Evolutionary conservation across 176 grass and related monocot species (phyloP).

Genomic region (Rhynchospora pubera): DNA sequence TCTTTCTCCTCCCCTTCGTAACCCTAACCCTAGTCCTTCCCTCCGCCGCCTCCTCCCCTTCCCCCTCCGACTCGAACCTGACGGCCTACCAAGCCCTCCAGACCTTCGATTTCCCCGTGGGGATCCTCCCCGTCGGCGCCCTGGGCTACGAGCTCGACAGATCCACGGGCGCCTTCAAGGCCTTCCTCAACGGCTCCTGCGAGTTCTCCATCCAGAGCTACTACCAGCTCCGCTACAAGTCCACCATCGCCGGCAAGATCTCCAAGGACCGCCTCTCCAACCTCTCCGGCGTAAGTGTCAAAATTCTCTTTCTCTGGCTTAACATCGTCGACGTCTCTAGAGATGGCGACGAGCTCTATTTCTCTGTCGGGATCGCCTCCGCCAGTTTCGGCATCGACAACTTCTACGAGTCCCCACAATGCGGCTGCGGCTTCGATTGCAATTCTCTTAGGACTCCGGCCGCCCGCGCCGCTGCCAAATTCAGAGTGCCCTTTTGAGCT

Average conservation of each 20-base stretch:
- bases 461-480: background rate
- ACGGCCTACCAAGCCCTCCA: slow-evolving; percentile 72
- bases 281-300: slow-evolving; percentile 72
- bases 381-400: slow-evolving; percentile 75
- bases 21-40: slow-evolving; percentile 14
- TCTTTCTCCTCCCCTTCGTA: too few species aligned
- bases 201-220: slow-evolving; percentile 72
- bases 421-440: slow-evolving; percentile 90
- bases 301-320: slow-evolving; percentile 84
- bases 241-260: slow-evolving; percentile 62
- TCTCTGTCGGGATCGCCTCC: slow-evolving; percentile 89
- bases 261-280: slow-evolving; percentile 31
- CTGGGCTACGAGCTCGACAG: slow-evolving; percentile 58
- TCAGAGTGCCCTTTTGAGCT: slow-evolving; percentile 9
- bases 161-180: slow-evolving; percentile 65
- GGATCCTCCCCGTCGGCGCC: slow-evolving; percentile 66
- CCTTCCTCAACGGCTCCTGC: slow-evolving; percentile 44
- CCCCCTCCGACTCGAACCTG: slow-evolving; percentile 23
- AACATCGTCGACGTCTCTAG: slow-evolving; percentile 83
- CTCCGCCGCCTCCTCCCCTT: background rate
- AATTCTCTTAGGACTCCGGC: background rate
- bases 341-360: slow-evolving; percentile 46
- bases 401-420: slow-evolving; percentile 67
- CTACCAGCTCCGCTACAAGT: slow-evolving; percentile 79
- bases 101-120: slow-evolving; percentile 60